phyloP scores from a whole-genome alignment of 2,329 filamentous ascomycete species.

The Claviceps pusilla region DNA sequence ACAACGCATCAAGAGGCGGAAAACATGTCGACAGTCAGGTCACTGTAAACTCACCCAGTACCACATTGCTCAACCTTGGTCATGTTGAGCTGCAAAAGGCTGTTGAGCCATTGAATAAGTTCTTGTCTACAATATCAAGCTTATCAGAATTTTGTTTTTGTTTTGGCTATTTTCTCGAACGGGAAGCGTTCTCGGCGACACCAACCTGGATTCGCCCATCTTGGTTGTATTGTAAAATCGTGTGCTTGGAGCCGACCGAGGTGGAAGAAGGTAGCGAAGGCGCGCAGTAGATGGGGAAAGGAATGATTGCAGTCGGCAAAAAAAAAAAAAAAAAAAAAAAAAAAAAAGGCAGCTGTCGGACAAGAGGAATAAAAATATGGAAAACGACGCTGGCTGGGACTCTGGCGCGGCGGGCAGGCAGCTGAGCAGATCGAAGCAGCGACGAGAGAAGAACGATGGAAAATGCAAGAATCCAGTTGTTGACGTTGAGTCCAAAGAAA shows the following conservation, averaged over 20 bases:
- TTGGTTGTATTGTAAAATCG: conserved; percentile 15
- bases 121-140: conserved; percentile 62
- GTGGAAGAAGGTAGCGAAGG: neutral
- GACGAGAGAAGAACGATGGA: conserved; percentile 7
- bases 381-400: conserved; percentile 1
- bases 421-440: conserved; percentile 3
- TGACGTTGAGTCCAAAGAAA: conserved; percentile 2
- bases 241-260: neutral
- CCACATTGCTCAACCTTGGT: conserved; percentile 99
- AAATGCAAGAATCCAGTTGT: conserved; percentile 1
- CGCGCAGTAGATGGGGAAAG: neutral
- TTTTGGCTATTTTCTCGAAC: neutral
- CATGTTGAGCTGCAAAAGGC: conserved; percentile 91
- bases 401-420: neutral
- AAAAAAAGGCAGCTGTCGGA: conserved; percentile 1
- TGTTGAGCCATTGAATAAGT: conserved; percentile 91
- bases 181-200: conserved; percentile 3
- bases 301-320: neutral
- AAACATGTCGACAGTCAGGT: conserved; percentile 7
- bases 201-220: conserved; percentile 35
- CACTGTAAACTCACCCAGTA: conserved; percentile 56
- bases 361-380: conserved; percentile 1
- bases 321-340: neutral
- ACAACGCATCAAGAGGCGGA: conserved; percentile 1
- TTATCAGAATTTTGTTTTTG: conserved; percentile 9